Conservation (phyloP, 1,139 yeast genomes). For the Zygotorulaspora mrakii region DNA sequence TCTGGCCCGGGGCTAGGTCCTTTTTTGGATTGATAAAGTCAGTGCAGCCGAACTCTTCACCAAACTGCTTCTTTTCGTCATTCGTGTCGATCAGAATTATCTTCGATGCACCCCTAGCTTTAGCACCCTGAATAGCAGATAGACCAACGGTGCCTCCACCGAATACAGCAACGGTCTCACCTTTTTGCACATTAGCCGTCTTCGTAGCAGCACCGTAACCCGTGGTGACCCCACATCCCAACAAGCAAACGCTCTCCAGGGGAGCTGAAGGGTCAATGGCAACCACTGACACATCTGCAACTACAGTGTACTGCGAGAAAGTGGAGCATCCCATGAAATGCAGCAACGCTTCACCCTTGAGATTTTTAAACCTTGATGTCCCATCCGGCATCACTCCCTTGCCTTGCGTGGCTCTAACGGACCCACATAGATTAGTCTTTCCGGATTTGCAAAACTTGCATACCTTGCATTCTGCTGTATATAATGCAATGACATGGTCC, state of each 20-base stretch:
- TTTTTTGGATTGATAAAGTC: conserved; percentile 83
- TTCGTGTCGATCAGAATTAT: conserved; percentile 88
- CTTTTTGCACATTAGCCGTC: conserved; percentile 87
- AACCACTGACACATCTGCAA: conserved; percentile 96
- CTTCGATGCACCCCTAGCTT: conserved; percentile 70
- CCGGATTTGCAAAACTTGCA: conserved; percentile 95
- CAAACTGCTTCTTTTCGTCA: conserved; percentile 80
- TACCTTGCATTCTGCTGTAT: conserved; percentile 94
- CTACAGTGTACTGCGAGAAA: conserved; percentile 94
- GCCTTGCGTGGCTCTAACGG: conserved; percentile 89
- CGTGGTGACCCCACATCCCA: conserved; percentile 98
- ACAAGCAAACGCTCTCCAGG: conserved; percentile 79
- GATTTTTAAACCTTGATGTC: conserved; percentile 71
- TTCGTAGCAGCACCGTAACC: conserved; percentile 97
- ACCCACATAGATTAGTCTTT: conserved; percentile 89
- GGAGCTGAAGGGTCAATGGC: conserved; percentile 84
- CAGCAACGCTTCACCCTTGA: conserved; percentile 75
- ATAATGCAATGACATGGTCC: conserved; percentile 84
- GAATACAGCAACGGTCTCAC: conserved; percentile 92
- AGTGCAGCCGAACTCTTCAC: conserved; percentile 87
- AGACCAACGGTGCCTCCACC: conserved; percentile 98
- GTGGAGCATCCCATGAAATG: conserved; percentile 99
- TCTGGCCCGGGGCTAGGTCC: conserved; percentile 60
- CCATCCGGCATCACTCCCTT: conserved; percentile 96
- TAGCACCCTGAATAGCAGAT: conserved; percentile 93